Evolutionary conservation across 2,329 filamentous ascomycete genomes (phyloP).

Genomic region (Leptographium procerum): DNA sequence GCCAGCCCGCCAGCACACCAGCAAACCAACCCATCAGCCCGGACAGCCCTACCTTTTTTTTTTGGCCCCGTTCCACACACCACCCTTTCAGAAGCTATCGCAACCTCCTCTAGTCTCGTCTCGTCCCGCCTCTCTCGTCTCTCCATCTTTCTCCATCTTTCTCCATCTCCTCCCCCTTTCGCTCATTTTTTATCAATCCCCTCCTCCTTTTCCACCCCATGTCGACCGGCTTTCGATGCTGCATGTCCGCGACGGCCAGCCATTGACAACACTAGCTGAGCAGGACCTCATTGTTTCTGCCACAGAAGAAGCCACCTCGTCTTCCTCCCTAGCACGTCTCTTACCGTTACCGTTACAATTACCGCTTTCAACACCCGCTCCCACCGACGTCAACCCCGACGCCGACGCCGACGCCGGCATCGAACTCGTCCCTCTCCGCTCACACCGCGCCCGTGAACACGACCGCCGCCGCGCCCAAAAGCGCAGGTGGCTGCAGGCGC

Average conservation of each 20-base stretch:
- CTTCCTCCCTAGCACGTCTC: background rate
- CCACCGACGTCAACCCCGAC: background rate
- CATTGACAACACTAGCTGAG: background rate
- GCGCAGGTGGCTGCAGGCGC: slow-evolving; percentile 57
- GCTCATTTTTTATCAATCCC: background rate
- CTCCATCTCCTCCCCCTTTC: background rate
- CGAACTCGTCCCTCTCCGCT: background rate
- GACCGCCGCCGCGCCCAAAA: slow-evolving; percentile 32
- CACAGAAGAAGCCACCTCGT: too few relatives aligned
- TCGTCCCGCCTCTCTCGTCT: too few relatives aligned
- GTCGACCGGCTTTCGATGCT: background rate
- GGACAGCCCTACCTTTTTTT: too few relatives aligned
- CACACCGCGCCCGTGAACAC: background rate
- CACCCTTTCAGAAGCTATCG: too few relatives aligned
- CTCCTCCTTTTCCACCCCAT: background rate
- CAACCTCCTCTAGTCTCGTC: too few relatives aligned
- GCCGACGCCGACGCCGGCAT: background rate
- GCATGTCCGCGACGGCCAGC: background rate
- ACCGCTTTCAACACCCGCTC: background rate
- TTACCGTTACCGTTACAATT: background rate
- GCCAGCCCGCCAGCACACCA: too few relatives aligned
- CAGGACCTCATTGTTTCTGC: background rate
- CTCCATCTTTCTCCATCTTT: too few relatives aligned
- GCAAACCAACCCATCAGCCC: too few relatives aligned
- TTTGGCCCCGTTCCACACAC: too few relatives aligned